Conservation (phyloP, 2,329 filamentous ascomycete species). For the Hypomyces rosellus region DNA sequence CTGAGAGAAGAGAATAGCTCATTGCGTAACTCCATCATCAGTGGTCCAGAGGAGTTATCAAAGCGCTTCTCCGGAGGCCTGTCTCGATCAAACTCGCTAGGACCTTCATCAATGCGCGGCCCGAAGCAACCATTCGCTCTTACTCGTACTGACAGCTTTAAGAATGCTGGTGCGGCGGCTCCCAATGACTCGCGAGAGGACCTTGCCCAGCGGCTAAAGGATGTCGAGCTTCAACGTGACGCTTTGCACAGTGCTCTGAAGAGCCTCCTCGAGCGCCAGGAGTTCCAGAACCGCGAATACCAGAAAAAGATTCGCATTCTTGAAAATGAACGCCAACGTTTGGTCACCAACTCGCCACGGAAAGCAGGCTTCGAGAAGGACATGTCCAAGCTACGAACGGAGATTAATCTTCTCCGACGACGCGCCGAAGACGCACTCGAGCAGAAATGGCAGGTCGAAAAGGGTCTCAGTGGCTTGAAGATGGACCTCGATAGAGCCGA, state of each 20-base stretch:
- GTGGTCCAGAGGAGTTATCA: conserved; percentile 14
- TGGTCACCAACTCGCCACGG: conserved; percentile 61
- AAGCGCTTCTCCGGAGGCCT: conserved; percentile 40
- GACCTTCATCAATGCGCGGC: conserved; percentile 44
- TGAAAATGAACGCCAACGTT: conserved; percentile 70
- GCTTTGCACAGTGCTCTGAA: conserved; percentile 83
- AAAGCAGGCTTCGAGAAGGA: conserved; percentile 79
- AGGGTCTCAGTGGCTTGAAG: conserved; percentile 79
- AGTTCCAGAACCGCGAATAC: conserved; percentile 76
- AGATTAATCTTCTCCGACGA: conserved; percentile 76
- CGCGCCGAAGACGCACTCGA: conserved; percentile 91
- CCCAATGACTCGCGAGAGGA: conserved; percentile 57
- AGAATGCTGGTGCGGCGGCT: conserved; percentile 29
- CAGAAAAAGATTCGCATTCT: conserved; percentile 72
- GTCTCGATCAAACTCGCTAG: conserved; percentile 61
- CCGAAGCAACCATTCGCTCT: conserved; percentile 34
- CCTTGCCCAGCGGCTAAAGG: conserved; percentile 75
- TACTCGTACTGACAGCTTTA: conserved; percentile 54
- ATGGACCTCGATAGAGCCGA: conserved; percentile 96
- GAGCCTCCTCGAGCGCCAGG: conserved; percentile 77
- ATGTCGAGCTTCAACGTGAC: conserved; percentile 89
- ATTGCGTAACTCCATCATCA: conserved; percentile 36
- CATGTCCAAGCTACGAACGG: conserved; percentile 69
- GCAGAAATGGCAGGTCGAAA: conserved; percentile 94
- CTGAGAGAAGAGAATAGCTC: conserved; percentile 62